Percentiles rank a stretch among this genome's conserved stretches.
These are phyloP conservation scores for Metschnikowia anglica DNA, from an alignment of 805 yeast species.

Conservation along the genomic window DNA sequence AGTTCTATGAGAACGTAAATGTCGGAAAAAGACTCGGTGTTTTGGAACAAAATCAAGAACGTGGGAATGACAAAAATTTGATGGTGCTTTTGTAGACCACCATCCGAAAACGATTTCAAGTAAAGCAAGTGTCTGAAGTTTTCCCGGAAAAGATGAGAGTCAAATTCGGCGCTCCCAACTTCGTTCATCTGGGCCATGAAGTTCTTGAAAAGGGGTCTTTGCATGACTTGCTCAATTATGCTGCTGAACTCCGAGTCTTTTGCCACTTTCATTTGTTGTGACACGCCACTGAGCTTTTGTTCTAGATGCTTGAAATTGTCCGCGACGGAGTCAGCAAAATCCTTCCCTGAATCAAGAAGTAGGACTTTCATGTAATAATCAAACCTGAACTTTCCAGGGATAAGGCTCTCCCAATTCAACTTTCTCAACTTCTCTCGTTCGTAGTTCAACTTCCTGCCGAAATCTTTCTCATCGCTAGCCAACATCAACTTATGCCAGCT, in stretches of 20 bases:
- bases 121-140: slow-evolving; percentile 35
- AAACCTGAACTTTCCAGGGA: slow-evolving; percentile 28
- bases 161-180: slow-evolving; percentile 6
- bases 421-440: slow-evolving; percentile 34
- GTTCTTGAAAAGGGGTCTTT: slow-evolving; percentile 33
- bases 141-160: slow-evolving; percentile 17
- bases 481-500: slow-evolving; percentile 29
- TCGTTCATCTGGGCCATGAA: slow-evolving; percentile 20
- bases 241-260: slow-evolving; percentile 37
- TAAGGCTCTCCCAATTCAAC: slow-evolving; percentile 39
- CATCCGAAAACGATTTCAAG: slow-evolving; percentile 38
- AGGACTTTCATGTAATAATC: slow-evolving; percentile 31
- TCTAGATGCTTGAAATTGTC: slow-evolving; percentile 23
- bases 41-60: slow-evolving; percentile 31
- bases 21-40: slow-evolving; percentile 23
- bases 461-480: slow-evolving; percentile 22
- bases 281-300: slow-evolving; percentile 25
- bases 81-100: slow-evolving; percentile 40
- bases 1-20: slow-evolving; percentile 34
- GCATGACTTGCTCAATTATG: slow-evolving; percentile 24
- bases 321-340: slow-evolving; percentile 19
- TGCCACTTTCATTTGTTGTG: slow-evolving; percentile 28
- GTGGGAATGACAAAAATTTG: slow-evolving; percentile 41
- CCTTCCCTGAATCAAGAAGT: slow-evolving; percentile 18
- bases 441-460: slow-evolving; percentile 25